A percentile compares a stretch with the other conserved stretches of the same genome.
Conservation (phyloP, 164 flowering plant species). For the Nelumbo lutea region DNA sequence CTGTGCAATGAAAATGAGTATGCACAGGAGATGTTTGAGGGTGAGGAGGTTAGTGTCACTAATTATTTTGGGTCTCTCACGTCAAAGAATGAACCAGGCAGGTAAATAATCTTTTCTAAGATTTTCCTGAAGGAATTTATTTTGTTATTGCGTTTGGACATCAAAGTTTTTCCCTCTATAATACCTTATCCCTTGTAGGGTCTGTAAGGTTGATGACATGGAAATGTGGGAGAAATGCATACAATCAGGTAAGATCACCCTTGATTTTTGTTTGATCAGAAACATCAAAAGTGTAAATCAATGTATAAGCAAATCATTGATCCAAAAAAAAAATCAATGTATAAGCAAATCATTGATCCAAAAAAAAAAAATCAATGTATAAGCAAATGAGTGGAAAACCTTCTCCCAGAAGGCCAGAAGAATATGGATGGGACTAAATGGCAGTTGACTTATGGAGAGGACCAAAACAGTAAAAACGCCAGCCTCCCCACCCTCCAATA, state of each 20-base stretch:
- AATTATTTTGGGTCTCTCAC: constrained; percentile 22
- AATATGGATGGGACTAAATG: too few species aligned
- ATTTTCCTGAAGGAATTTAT: background rate
- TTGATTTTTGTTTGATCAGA: background rate
- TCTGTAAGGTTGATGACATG: constrained; percentile 24
- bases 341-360: too few species aligned
- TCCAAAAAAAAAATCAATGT: too few species aligned
- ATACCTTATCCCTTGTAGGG: constrained; percentile 29
- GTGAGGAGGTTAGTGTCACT: constrained; percentile 17
- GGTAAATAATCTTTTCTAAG: constrained; percentile 29
- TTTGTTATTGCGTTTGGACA: constrained; percentile 3
- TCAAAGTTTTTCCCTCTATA: background rate
- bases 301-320: too few species aligned
- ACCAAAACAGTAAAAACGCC: too few species aligned
- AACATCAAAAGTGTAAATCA: background rate
- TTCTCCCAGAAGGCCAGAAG: too few species aligned
- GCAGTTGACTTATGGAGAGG: too few species aligned
- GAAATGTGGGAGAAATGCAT: constrained; percentile 26
- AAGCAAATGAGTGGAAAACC: too few species aligned
- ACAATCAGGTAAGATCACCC: constrained; percentile 35
- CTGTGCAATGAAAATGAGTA: constrained; percentile 61
- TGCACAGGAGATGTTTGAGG: constrained; percentile 53
- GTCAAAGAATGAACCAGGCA: constrained; percentile 23
- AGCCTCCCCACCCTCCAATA: too few species aligned
- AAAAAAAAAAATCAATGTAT: too few species aligned